Percentiles rank a stretch among this genome's conserved stretches.
Evolutionary conservation across 352 stramenopile genomes (phyloP).

Genomic region (Phytophthora multivora): DNA sequence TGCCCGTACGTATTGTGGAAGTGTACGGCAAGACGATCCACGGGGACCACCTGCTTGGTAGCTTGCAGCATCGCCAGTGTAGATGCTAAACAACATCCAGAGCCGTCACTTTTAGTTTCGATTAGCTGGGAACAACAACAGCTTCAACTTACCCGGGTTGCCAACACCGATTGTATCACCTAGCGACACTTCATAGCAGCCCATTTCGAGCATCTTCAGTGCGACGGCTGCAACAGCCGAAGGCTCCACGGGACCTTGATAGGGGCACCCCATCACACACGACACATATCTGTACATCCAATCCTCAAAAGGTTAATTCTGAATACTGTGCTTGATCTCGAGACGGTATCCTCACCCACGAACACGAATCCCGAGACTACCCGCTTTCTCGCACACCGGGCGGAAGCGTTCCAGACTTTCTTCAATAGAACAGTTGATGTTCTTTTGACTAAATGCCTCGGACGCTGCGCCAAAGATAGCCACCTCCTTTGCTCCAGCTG

Average conservation of each 20-base stretch:
- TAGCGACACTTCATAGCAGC: constrained; percentile 95
- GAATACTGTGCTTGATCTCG: no score
- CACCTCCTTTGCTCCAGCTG: constrained; percentile 90
- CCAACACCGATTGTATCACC: constrained; percentile 95
- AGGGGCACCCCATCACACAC: constrained; percentile 97
- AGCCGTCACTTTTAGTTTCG: constrained; percentile 1
- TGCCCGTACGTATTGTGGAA: constrained; percentile 98
- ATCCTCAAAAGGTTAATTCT: neutral
- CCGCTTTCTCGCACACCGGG: constrained; percentile 86
- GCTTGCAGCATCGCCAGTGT: constrained; percentile 83
- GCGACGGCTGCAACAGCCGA: constrained; percentile 85
- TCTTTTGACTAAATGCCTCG: constrained; percentile 95
- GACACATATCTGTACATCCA: constrained; percentile 89
- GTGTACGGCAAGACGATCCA: constrained; percentile 93
- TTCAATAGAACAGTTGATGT: constrained; percentile 97
- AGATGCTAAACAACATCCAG: constrained; percentile 51
- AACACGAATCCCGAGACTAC: constrained; percentile 82
- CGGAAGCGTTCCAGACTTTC: constrained; percentile 95
- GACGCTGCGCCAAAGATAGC: constrained; percentile 96
- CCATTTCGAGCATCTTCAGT: constrained; percentile 90
- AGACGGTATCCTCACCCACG: constrained; percentile 61
- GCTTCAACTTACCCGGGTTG: constrained; percentile 64
- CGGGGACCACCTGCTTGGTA: constrained; percentile 78
- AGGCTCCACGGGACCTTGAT: constrained; percentile 91
- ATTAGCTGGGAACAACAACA: neutral